Evolutionary conservation across 73 alveolate genomes (phyloP), one percentile per base, ranked within the genome.

Genomic region (Paramecium tetraurelia): DNA sequence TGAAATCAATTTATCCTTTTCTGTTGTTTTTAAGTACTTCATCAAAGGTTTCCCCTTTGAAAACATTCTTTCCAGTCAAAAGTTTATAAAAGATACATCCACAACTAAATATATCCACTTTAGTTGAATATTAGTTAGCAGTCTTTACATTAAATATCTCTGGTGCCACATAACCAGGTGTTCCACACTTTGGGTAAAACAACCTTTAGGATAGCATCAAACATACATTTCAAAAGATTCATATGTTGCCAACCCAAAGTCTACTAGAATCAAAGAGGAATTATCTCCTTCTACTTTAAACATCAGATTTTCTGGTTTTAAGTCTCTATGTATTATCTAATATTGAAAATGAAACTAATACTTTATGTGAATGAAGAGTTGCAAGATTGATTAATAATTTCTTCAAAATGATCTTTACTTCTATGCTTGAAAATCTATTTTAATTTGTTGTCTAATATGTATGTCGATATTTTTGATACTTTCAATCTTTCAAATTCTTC

Each of bases 111-210:
- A 86, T 11, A 86, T 86, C 93, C 20, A 85, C 88, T 59, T 86
- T 86, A 9, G 93, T 36, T n/a, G 40, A 31, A 75, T 75, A 75
- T 75, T 40, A 5, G 8, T 36, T 40, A 80, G 11, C 1, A 44
- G 59, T 69, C 53, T 93, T 89, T 0, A 92, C 80, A 57, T 77
- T 93, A 7, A 93, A 92, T 35, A 86, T 89, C 57, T 93, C 96
- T 1, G 96, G 96, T 16, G 96, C 93, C 85, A 93, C 93, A 90
- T 93, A 93, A 35, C 85, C 85, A 29, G 96, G 95, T 0, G 96
- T 93, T 36, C 96, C 96, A 27, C 87, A 36, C 38, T 75, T 75
- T 16, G 92, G 93, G 7, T 33, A 38, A 18, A 59, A 46, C 21
- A 16, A 68, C 46, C 84, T 68, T 27, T 24, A 21, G 24, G 16